Percentiles rank a stretch among this genome's conserved stretches.
These are phyloP conservation scores for Diatrype stigma DNA, from an alignment of 2,329 filamentous ascomycete species.

Conservation along the genomic window DNA sequence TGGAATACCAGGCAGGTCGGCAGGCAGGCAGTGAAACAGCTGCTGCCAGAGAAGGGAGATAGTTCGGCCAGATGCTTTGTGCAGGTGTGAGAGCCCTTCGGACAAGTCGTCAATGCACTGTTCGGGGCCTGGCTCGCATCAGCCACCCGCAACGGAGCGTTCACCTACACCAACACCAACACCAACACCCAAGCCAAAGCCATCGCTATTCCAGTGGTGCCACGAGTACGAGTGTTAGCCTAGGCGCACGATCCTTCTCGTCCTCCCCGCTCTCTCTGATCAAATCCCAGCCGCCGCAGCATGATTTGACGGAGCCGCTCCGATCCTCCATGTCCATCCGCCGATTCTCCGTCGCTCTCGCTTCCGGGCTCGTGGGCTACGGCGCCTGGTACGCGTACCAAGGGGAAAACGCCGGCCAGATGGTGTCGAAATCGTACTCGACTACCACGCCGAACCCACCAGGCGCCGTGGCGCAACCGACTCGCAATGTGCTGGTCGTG, in stretches of 20 bases:
- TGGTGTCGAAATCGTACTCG: conserved; percentile 34
- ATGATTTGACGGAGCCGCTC: conserved; percentile 44
- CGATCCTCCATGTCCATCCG: conserved; percentile 73
- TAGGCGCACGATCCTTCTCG: conserved; percentile 39
- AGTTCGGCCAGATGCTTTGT: conserved; percentile 63
- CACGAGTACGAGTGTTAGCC: conserved; percentile 8
- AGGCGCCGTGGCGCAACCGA: conserved; percentile 39
- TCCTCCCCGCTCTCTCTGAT: conserved; percentile 20
- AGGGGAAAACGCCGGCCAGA: conserved; percentile 32
- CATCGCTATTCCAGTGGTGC: background rate
- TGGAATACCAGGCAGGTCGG: background rate
- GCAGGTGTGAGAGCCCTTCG: conserved; percentile 64
- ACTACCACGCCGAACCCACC: conserved; percentile 35
- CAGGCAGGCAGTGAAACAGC: background rate
- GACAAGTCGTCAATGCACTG: conserved; percentile 61
- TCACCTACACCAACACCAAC: conserved; percentile 19
- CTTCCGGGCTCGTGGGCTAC: conserved; percentile 69
- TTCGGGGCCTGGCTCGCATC: conserved; percentile 55
- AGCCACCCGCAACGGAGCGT: conserved; percentile 37
- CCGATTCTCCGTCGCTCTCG: conserved; percentile 60
- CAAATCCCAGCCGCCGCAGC: conserved; percentile 29
- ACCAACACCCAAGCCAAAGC: conserved; percentile 1
- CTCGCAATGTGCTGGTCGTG: conserved; percentile 74
- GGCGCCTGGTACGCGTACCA: conserved; percentile 73
- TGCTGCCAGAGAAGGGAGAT: background rate